These are phyloP conservation scores for Chalaropsis thielavioides DNA, from an alignment of 2,329 filamentous ascomycete genomes.

Conservation along the genomic window DNA sequence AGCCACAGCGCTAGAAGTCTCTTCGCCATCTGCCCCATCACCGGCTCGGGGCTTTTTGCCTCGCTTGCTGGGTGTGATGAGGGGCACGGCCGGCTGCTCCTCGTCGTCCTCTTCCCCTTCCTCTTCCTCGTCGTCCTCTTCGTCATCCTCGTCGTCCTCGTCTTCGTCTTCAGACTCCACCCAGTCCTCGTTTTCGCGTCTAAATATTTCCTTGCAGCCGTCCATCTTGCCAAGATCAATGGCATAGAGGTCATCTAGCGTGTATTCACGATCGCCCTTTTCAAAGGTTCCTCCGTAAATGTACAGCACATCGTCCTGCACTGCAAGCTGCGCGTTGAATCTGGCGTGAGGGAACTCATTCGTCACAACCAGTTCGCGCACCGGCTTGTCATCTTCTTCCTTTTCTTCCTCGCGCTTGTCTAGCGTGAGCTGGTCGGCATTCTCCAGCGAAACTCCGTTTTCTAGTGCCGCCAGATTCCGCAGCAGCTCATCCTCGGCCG, in stretches of 20 bases:
- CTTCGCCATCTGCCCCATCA: constrained; percentile 30
- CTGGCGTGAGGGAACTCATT: constrained; percentile 79
- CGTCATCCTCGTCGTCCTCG: constrained; percentile 40
- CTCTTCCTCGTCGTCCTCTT: constrained; percentile 38
- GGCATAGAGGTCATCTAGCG: constrained; percentile 87
- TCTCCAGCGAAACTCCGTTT: constrained; percentile 50
- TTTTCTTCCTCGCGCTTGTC: constrained; percentile 33
- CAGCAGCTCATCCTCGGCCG: constrained; percentile 81
- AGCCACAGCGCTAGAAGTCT: constrained; percentile 23
- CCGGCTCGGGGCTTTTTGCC: constrained; percentile 39
- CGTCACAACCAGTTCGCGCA: constrained; percentile 48
- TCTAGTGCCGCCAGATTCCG: constrained; percentile 76
- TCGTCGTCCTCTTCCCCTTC: constrained; percentile 35
- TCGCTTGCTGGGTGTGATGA: constrained; percentile 39
- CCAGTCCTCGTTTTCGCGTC: constrained; percentile 72
- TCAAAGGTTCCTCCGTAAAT: constrained; percentile 94
- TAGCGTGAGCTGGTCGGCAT: constrained; percentile 35
- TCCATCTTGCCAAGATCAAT: constrained; percentile 91
- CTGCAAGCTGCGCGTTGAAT: constrained; percentile 81
- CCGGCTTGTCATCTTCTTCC: constrained; percentile 38
- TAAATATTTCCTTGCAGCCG: constrained; percentile 84
- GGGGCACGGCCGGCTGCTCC: constrained; percentile 30
- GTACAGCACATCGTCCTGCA: constrained; percentile 84
- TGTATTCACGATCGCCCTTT: constrained; percentile 86
- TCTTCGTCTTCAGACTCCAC: constrained; percentile 47